Evolutionary conservation across 192 early-diverging fungal genomes (phyloP), one percentile per base, ranked within the genome.

Genomic region (Mortierella alpina): DNA sequence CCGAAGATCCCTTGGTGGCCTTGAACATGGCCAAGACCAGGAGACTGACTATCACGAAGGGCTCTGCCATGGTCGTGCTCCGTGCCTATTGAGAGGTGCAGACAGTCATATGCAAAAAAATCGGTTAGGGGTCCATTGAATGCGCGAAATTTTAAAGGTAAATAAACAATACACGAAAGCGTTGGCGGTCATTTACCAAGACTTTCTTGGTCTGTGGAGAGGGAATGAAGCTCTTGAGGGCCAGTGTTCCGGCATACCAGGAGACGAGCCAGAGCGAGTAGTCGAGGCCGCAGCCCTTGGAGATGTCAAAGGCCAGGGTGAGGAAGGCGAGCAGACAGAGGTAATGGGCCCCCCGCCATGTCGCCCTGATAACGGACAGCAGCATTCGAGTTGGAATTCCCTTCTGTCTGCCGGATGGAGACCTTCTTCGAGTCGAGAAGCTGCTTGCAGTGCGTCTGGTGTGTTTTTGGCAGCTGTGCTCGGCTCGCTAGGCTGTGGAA

Each of bases 251-350:
- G 23, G 62, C 39, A 49, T 79, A 79, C 68, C 69, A 79, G 6
- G 75, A 70, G 50, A 79, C 75, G 31, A 79, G 63, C 75, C 75
- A 79, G 57, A 79, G 57, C 17, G 75, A 79, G 59, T 66, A 79
- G 57, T 79, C 64, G 52, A 79, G 75, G 5, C 75, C 75, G 49
- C 68, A 71, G 40, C 59, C 58, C 47, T 70, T 79, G 45, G 63
- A 54, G 64, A 79, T 55, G 44, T 79, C 75, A 23, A 79, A 79
- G 31, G 75, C 58, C 42, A 79, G 22, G 0, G 75, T 79, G 63
- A 79, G 75, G 23, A 79, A 52, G 5, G 69, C 75, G n/a, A 79
- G 64, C 45, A 79, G 51, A 56, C 61, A 63, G 15, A 79, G 69
- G 64, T 79, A 79, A 39, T 79, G 69, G 14, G 63, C 68, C 14